phyloP scores from a whole-genome alignment of 2,329 filamentous ascomycete species.

The Penicillium sp. region DNA sequence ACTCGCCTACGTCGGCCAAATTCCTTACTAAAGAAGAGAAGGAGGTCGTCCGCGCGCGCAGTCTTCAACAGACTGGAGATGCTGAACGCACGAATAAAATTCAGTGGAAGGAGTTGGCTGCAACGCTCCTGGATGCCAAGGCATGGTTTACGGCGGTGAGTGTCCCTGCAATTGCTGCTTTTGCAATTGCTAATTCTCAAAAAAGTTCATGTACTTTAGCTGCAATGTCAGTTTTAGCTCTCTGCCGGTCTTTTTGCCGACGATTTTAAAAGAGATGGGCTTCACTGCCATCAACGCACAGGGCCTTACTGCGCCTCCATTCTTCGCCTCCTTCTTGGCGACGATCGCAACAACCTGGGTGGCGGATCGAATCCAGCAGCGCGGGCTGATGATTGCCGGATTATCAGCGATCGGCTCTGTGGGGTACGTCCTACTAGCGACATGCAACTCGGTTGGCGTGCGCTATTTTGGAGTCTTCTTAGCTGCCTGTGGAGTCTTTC shows the following conservation, averaged over 20 bases:
- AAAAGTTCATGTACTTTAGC: constrained; percentile 53
- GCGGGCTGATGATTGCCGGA: constrained; percentile 55
- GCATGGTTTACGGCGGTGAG: constrained; percentile 48
- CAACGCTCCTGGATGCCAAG: constrained; percentile 43
- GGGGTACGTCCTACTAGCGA: constrained; percentile 38
- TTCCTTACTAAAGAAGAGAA: constrained; percentile 58
- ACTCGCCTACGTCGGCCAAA: constrained; percentile 49
- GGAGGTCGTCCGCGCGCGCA: constrained; percentile 52
- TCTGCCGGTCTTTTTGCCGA: constrained; percentile 61
- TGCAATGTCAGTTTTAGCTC: constrained; percentile 63
- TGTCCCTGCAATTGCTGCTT: background rate
- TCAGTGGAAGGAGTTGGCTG: constrained; percentile 48
- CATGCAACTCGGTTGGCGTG: constrained; percentile 47
- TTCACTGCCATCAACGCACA: constrained; percentile 64
- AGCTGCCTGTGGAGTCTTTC: constrained; percentile 60
- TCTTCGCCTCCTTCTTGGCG: constrained; percentile 61
- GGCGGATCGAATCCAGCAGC: constrained; percentile 62
- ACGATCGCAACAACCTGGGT: constrained; percentile 59
- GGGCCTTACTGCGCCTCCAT: constrained; percentile 67
- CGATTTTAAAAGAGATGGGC: constrained; percentile 62
- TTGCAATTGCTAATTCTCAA: constrained; percentile 9
- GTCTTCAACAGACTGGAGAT: constrained; percentile 51
- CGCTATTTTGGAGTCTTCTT: constrained; percentile 53
- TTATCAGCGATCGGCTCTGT: constrained; percentile 56
- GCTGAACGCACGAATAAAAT: constrained; percentile 40